phyloP scores from a whole-genome alignment of 352 stramenopile species.

The Thraustotheca clavata region DNA sequence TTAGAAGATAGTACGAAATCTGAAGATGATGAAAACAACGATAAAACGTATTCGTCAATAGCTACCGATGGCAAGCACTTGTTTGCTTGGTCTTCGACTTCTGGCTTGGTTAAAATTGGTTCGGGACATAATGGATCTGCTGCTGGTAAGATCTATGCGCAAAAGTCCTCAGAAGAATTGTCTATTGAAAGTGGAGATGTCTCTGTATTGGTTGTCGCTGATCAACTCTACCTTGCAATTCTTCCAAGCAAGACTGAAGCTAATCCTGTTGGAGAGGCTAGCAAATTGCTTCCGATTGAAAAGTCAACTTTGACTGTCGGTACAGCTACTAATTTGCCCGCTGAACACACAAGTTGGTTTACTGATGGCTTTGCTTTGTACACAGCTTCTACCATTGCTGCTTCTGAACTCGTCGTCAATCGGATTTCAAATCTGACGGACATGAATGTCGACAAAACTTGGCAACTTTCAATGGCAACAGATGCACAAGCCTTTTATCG shows the following conservation, averaged over 20 bases:
- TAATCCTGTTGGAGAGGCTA: no score
- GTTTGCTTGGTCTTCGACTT: neutral
- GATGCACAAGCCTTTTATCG: neutral
- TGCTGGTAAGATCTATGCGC: neutral
- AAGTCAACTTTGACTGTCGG: neutral
- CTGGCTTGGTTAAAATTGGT: slow-evolving; percentile 2
- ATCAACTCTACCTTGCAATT: neutral
- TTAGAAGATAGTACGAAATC: neutral
- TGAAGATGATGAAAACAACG: neutral
- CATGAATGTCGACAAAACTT: neutral
- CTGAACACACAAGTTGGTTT: neutral
- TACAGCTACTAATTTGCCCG: neutral
- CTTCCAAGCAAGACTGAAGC: no score
- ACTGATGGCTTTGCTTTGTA: neutral
- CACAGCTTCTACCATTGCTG: neutral
- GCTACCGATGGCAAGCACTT: slow-evolving; percentile 6
- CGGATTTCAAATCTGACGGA: no score
- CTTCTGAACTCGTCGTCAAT: neutral
- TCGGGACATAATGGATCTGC: neutral
- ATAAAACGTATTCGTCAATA: neutral
- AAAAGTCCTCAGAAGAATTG: neutral
- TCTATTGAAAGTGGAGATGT: neutral
- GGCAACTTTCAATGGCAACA: neutral
- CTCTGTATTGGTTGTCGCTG: neutral
- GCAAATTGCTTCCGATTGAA: neutral